phyloP scores from a whole-genome alignment of 495 filamentous ascomycete genomes.

The Pyrenopolyporus hunteri region DNA sequence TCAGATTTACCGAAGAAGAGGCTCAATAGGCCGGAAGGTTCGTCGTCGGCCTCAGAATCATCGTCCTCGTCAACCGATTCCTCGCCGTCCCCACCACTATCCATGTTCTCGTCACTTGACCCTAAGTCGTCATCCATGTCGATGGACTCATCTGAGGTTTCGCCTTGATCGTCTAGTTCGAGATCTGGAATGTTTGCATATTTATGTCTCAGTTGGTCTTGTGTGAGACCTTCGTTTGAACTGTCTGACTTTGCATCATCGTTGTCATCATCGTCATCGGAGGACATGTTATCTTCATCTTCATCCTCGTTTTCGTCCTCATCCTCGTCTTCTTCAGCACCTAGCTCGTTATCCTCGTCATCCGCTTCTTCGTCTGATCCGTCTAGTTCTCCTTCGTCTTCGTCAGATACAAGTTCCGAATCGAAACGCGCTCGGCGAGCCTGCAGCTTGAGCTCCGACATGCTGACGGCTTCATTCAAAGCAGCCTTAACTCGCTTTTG shows the following conservation, averaged over 20 bases:
- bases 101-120: slow-evolving; percentile 66
- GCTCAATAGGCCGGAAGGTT: slow-evolving; percentile 67
- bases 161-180: slow-evolving; percentile 66
- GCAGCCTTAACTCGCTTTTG: slow-evolving; percentile 80
- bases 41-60: slow-evolving; percentile 58
- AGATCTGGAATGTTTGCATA: slow-evolving; percentile 70
- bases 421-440: slow-evolving; percentile 54
- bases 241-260: slow-evolving; percentile 64
- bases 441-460: slow-evolving; percentile 64
- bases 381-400: slow-evolving; percentile 53
- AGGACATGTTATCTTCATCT: slow-evolving; percentile 77
- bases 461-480: slow-evolving; percentile 81
- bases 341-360: slow-evolving; percentile 58
- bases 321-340: slow-evolving; percentile 58
- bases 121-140: slow-evolving; percentile 89
- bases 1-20: slow-evolving; percentile 63
- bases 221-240: slow-evolving; percentile 74
- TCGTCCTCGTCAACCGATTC: slow-evolving; percentile 55
- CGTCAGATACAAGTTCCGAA: slow-evolving; percentile 60
- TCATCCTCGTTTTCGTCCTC: slow-evolving; percentile 62
- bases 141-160: slow-evolving; percentile 77
- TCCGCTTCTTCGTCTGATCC: slow-evolving; percentile 57
- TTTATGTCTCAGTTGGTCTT: slow-evolving; percentile 78
- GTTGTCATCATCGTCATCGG: slow-evolving; percentile 63
- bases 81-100: slow-evolving; percentile 52